These are phyloP conservation scores for Paratinospora sagittata DNA, from an alignment of 164 flowering plant genomes.

Conservation along the genomic window DNA sequence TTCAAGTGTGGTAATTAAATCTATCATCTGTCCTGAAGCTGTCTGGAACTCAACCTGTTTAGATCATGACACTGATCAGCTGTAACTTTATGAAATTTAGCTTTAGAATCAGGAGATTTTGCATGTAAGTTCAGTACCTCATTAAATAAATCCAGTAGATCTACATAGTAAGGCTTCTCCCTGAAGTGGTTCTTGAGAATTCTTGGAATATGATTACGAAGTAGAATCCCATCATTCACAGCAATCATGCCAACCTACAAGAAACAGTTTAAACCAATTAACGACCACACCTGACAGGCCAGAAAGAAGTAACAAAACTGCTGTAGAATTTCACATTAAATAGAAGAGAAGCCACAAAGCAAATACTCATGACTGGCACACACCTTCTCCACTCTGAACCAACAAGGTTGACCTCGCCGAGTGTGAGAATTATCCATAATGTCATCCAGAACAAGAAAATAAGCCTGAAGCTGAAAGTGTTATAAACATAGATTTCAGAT, in stretches of 20 bases:
- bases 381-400: slow-evolving; percentile 83
- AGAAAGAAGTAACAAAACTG: not conserved
- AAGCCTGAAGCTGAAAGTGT: slow-evolving; percentile 82
- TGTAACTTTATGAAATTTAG: not conserved
- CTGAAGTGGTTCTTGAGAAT: slow-evolving; percentile 78
- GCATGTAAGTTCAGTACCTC: slow-evolving; percentile 47
- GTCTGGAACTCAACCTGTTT: slow-evolving; percentile 96
- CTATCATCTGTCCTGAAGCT: slow-evolving; percentile 93
- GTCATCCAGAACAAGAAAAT: slow-evolving; percentile 95
- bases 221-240: slow-evolving; percentile 77
- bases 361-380: slow-evolving; percentile 5
- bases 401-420: slow-evolving; percentile 90
- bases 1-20: slow-evolving; percentile 83
- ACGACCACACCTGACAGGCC: not conserved
- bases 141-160: slow-evolving; percentile 82
- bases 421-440: slow-evolving; percentile 89
- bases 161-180: slow-evolving; percentile 76
- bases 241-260: slow-evolving; percentile 88
- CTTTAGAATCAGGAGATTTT: not conserved
- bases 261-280: slow-evolving; percentile 6
- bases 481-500: slow-evolving; percentile 9
- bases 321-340: not conserved
- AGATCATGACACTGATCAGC: slow-evolving; percentile 12
- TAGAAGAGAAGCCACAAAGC: not conserved
- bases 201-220: slow-evolving; percentile 81